Percentiles rank a stretch among this genome's conserved stretches.
Conservation (phyloP, 345 rosid genomes). For the Abelmoschus esculentus region DNA sequence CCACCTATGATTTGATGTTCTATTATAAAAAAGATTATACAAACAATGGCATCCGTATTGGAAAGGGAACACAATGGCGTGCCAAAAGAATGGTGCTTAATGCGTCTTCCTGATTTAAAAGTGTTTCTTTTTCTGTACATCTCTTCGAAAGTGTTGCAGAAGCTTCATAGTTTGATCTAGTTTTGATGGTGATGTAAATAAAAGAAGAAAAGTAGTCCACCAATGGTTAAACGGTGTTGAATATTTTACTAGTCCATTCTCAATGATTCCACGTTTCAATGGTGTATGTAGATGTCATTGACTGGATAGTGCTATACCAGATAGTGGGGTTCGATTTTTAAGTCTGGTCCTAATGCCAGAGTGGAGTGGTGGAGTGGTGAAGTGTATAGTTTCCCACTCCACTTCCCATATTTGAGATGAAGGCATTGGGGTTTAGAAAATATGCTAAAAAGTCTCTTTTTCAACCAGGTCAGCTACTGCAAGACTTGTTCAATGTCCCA, state of each 20-base stretch:
- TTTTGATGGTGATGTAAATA: not conserved
- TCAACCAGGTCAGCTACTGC: not conserved
- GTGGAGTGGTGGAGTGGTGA: too few relatives aligned
- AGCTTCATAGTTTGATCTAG: not conserved
- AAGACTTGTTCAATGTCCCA: constrained; percentile 5
- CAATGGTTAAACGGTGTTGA: not conserved
- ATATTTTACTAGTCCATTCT: constrained; percentile 1
- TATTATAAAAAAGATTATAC: too few relatives aligned
- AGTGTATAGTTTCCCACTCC: too few relatives aligned
- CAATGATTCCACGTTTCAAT: constrained; percentile 11
- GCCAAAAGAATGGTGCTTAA: not conserved
- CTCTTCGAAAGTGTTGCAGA: not conserved
- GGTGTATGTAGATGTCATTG: not conserved
- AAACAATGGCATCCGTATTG: not conserved
- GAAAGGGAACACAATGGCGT: not conserved
- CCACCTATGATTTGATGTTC: too few relatives aligned
- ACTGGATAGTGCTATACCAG: not conserved
- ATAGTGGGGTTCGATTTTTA: too few relatives aligned
- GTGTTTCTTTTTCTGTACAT: not conserved
- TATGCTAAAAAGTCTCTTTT: constrained; percentile 11
- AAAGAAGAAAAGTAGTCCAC: not conserved
- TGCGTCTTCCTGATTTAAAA: not conserved
- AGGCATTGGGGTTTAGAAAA: not conserved
- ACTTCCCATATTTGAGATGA: too few relatives aligned
- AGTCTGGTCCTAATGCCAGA: too few relatives aligned